Conservation (phyloP, 2,329 filamentous ascomycete genomes). For the Aspergillus thermomutatus region DNA sequence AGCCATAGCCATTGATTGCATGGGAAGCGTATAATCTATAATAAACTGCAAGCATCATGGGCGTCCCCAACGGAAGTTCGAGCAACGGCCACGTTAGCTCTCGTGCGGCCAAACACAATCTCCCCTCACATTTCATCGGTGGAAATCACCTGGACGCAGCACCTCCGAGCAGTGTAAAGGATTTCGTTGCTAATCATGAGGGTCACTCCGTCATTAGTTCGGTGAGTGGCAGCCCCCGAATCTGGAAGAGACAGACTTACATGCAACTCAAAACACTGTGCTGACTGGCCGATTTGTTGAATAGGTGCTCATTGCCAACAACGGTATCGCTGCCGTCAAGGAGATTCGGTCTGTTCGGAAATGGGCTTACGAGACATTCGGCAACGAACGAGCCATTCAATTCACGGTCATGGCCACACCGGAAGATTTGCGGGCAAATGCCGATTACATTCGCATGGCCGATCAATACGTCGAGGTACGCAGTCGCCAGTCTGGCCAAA, state of each 20-base stretch:
- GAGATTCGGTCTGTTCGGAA: slow-evolving; percentile 98
- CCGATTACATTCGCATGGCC: slow-evolving; percentile 99
- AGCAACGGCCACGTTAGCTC: slow-evolving; percentile 57
- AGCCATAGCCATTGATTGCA: slow-evolving; percentile 17
- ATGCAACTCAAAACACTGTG: too few relatives aligned
- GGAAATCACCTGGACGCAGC: slow-evolving; percentile 84
- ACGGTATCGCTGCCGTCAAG: slow-evolving; percentile 98
- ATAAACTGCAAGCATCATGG: slow-evolving; percentile 35
- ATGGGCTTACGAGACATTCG: slow-evolving; percentile 99
- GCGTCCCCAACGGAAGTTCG: slow-evolving; percentile 34
- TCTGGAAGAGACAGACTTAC: neutral
- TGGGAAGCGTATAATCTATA: slow-evolving; percentile 25
- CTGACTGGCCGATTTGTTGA: slow-evolving; percentile 2
- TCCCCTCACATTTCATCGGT: slow-evolving; percentile 94
- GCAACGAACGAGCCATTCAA: slow-evolving; percentile 95
- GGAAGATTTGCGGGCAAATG: slow-evolving; percentile 94
- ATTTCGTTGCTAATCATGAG: slow-evolving; percentile 85
- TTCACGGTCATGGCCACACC: slow-evolving; percentile 99
- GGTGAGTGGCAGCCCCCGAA: slow-evolving; percentile 56
- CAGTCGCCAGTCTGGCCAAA: neutral
- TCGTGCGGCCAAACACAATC: slow-evolving; percentile 75
- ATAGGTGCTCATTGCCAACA: slow-evolving; percentile 97
- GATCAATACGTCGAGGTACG: slow-evolving; percentile 92
- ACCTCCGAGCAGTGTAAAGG: slow-evolving; percentile 82
- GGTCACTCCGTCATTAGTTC: slow-evolving; percentile 98